Conservation (phyloP, 2,329 filamentous ascomycete species). For the Colletotrichum orchidophilum region DNA sequence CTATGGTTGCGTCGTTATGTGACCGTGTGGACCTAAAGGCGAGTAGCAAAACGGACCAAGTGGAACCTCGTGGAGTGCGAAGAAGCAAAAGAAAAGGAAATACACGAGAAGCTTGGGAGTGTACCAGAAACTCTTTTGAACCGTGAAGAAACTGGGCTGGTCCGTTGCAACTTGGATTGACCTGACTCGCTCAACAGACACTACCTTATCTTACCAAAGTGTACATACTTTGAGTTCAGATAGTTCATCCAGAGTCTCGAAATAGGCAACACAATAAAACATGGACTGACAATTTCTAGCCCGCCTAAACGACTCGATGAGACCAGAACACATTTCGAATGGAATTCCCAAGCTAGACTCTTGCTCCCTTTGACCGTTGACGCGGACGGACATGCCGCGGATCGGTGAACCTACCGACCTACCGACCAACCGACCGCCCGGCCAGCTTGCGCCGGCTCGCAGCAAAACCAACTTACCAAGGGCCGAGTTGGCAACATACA, state of each 20-base stretch:
- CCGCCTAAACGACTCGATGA: no score
- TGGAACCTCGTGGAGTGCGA: conserved; percentile 19
- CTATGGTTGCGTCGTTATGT: background rate
- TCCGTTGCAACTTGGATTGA: background rate
- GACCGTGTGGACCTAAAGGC: conserved; percentile 14
- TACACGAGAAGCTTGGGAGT: background rate
- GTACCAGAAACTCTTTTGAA: conserved; percentile 3
- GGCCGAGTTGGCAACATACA: conserved; percentile 9
- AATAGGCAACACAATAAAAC: background rate
- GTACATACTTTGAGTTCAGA: background rate
- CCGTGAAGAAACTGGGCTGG: background rate
- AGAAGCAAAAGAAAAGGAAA: background rate
- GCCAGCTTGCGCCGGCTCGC: conserved; percentile 8
- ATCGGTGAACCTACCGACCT: conserved; percentile 2
- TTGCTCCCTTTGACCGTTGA: background rate
- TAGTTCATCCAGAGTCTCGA: background rate
- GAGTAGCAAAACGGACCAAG: conserved; percentile 15
- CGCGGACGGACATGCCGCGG: background rate
- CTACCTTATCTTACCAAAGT: background rate
- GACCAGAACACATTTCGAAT: background rate
- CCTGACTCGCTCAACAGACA: conserved; percentile 10
- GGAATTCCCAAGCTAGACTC: background rate
- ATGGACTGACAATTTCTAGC: background rate
- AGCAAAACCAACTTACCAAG: conserved; percentile 7
- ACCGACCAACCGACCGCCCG: conserved; percentile 5